A percentile compares a stretch with the other conserved stretches of the same genome.
Evolutionary conservation across 331 rosid species (phyloP).

Genomic region (Ulmus americana): DNA sequence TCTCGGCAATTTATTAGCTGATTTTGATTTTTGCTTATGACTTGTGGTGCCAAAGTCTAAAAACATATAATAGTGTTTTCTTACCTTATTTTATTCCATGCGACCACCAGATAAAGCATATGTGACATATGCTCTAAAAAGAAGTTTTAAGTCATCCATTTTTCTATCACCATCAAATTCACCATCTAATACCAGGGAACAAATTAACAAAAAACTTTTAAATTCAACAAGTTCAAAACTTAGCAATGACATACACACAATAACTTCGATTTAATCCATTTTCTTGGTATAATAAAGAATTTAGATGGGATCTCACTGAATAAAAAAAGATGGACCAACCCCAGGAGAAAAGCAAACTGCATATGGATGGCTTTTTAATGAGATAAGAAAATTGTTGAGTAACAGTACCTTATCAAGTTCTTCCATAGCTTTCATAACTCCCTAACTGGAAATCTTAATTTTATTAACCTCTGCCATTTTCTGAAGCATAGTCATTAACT

Average conservation of each 20-base stretch:
- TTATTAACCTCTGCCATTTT: too few relatives aligned
- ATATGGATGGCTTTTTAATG: conserved; percentile 73
- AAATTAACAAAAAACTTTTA: conserved; percentile 23
- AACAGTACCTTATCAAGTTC: conserved; percentile 64
- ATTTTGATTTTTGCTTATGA: too few relatives aligned
- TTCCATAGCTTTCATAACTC: conserved; percentile 48
- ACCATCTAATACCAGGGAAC: conserved; percentile 58
- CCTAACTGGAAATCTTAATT: conserved; percentile 52
- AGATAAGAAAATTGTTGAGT: conserved; percentile 62
- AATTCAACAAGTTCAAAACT: conserved; percentile 13
- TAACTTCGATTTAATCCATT: conserved; percentile 15
- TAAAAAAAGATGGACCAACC: conserved; percentile 76
- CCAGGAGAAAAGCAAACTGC: conserved; percentile 72
- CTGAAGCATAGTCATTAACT: too few relatives aligned
- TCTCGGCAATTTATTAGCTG: too few relatives aligned
- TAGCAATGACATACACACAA: conserved; percentile 6
- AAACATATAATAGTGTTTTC: not conserved
- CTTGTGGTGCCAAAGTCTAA: too few relatives aligned
- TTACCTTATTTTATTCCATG: conserved; percentile 51
- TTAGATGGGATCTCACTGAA: conserved; percentile 43
- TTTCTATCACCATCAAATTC: conserved; percentile 41
- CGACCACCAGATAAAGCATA: conserved; percentile 47
- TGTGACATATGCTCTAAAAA: conserved; percentile 46
- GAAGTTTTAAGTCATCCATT: conserved; percentile 61
- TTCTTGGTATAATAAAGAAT: not conserved